A percentile compares a stretch with the other conserved stretches of the same genome.
Evolutionary conservation across 208 protist genomes (phyloP).

Genomic region (Leptomonas pyrrhocoris): DNA sequence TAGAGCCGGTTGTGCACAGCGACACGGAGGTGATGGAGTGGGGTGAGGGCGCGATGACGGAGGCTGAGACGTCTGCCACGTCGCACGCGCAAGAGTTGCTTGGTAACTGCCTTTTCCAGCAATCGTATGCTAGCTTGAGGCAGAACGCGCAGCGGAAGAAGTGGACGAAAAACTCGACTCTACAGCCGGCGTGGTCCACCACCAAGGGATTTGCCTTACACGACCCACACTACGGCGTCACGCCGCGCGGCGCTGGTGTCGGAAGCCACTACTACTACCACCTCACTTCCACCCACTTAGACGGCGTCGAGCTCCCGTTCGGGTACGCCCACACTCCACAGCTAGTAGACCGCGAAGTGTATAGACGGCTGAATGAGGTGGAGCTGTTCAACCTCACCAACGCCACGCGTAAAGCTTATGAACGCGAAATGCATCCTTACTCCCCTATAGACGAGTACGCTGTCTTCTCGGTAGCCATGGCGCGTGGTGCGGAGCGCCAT

Average conservation of each 20-base stretch:
- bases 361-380: constrained; percentile 25
- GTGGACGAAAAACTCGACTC: not conserved
- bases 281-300: constrained; percentile 18
- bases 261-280: constrained; percentile 24
- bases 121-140: not conserved
- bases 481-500: constrained; percentile 21
- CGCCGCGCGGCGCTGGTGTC: constrained; percentile 18
- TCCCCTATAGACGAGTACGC: constrained; percentile 32
- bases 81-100: constrained; percentile 6
- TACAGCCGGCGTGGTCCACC: constrained; percentile 16
- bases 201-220: constrained; percentile 12
- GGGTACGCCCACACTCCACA: constrained; percentile 34
- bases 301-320: constrained; percentile 31
- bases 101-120: constrained; percentile 15
- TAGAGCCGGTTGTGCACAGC: constrained; percentile 36
- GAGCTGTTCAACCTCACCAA: constrained; percentile 30
- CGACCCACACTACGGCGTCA: constrained; percentile 6
- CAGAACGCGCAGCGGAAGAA: too few species aligned
- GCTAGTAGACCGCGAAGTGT: constrained; percentile 29
- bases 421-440: constrained; percentile 36
- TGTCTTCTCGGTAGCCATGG: constrained; percentile 25
- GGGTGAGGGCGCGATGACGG: not conserved
- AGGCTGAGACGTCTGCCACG: not conserved
- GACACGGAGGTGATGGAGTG: constrained; percentile 3
- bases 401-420: constrained; percentile 27